Percentiles rank a stretch among this genome's conserved stretches.
phyloP scores from a whole-genome alignment of 345 rosid species.

The Fremontodendron californicum region DNA sequence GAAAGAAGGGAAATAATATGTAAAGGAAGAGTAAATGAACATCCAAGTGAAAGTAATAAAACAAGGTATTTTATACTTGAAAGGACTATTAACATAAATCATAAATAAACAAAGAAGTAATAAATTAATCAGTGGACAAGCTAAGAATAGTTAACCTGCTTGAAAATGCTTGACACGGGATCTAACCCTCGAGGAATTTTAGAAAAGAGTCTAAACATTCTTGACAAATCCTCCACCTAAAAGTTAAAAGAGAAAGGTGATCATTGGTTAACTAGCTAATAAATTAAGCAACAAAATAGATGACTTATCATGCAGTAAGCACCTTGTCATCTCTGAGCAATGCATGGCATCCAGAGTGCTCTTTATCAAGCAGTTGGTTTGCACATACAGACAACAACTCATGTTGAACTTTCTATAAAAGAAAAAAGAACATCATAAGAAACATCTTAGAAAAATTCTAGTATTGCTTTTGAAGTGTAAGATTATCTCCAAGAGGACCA shows the following conservation, averaged over 20 bases:
- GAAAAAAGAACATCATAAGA: neutral
- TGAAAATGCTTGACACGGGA: slow-evolving; percentile 52
- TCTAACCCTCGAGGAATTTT: slow-evolving; percentile 53
- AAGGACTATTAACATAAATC: neutral
- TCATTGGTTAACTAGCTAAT: neutral
- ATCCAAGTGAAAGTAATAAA: neutral
- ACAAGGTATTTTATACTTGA: neutral
- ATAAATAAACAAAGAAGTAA: neutral
- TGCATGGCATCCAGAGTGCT: slow-evolving; percentile 61
- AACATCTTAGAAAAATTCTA: neutral
- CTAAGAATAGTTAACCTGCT: slow-evolving; percentile 37
- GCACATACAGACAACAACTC: slow-evolving; percentile 47
- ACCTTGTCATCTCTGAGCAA: slow-evolving; percentile 79
- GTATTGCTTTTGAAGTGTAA: neutral
- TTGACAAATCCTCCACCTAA: slow-evolving; percentile 69
- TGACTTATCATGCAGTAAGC: neutral
- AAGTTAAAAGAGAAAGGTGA: neutral
- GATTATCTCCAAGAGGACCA: neutral
- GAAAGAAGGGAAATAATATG: neutral
- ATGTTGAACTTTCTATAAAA: slow-evolving; percentile 51
- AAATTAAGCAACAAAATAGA: slow-evolving; percentile 10
- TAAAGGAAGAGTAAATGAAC: neutral
- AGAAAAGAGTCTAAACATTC: slow-evolving; percentile 63
- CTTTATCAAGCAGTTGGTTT: slow-evolving; percentile 57
- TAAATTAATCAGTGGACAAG: neutral